Base-by-base conservation (phyloP, 2,329 filamentous ascomycete species). In the Tolypocladium ovalisporum region DNA sequence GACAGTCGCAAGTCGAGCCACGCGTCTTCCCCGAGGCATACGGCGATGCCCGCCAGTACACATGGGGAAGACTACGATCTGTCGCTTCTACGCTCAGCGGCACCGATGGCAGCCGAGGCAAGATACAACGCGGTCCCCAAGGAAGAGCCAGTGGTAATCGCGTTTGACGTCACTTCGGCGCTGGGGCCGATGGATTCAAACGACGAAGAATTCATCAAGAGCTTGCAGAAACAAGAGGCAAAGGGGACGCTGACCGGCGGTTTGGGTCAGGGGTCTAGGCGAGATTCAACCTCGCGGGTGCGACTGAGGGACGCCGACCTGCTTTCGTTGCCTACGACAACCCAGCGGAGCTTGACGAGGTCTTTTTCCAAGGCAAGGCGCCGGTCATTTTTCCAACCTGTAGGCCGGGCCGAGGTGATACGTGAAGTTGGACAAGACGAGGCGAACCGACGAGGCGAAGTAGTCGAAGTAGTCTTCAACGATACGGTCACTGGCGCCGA, bases 371-470 rank as follows among this genome's bases (percentile, higher is more conserved):
- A 71, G 36, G 74, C 78, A 1, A 67, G 71, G 35, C 67, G 68
- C 22, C 64, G 65, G 24, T 61, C 65, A 22, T 61, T 65, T 4
- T 57, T 59, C 29, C 64, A 56, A 32, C 55, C 54, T 8, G 37
- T 70, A 12, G 64, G 61, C 5, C 71, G 75, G 42, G 62, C 64
- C 12, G 68, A 76, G 54, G 79, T 76, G 0, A 70, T 84, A 56
- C 76, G 72, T 57, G 72, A 75, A 24, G 70, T 80, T 22, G 82
- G 77, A 0, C 83, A 86, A 66, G 75, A 71, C 13, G 81, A 84
- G 64, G 83, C 83, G 1, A 83, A 85, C 63, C 78, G 78, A 58
- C 73, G 77, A n/a, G 82, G 81, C 19, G 74, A 83, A 61, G 77
- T 84, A 2, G 80, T 85, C 58, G 77, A 84, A 64, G 79, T 86